Evolutionary conservation across 352 stramenopile genomes (phyloP).

Genomic region (Pythium aphanidermatum): DNA sequence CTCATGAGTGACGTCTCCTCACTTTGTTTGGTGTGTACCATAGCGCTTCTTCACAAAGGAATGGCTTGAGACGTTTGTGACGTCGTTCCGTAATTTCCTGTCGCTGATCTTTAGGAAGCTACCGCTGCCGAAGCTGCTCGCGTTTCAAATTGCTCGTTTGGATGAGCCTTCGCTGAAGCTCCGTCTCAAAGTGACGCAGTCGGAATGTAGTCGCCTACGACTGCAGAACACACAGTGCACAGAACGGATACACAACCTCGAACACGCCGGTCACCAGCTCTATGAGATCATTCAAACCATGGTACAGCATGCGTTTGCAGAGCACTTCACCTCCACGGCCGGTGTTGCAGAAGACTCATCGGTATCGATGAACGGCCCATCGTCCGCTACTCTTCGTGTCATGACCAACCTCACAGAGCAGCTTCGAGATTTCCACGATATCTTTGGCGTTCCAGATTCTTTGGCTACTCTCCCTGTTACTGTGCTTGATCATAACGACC

Average conservation of each 20-base stretch:
- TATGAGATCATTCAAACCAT: conserved; percentile 54
- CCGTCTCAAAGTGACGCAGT: conserved; percentile 58
- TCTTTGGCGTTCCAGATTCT: conserved; percentile 1
- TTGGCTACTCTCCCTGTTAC: too few relatives aligned
- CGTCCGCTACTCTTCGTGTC: conserved; percentile 1
- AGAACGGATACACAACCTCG: conserved; percentile 52
- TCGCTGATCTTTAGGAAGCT: conserved; percentile 70
- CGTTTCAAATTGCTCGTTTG: conserved; percentile 60
- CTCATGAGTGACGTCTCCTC: neutral
- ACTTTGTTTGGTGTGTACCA: neutral
- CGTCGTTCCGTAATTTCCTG: conserved; percentile 76
- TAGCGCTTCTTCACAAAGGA: conserved; percentile 52
- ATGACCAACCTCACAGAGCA: conserved; percentile 6
- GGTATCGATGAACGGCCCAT: neutral
- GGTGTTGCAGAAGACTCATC: neutral
- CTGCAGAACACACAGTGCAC: conserved; percentile 42
- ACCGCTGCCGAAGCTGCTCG: conserved; percentile 67
- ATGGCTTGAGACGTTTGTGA: conserved; percentile 67
- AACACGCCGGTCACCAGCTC: conserved; percentile 52
- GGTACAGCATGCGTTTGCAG: conserved; percentile 62
- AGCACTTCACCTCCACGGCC: conserved; percentile 33
- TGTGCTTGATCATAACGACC: too few relatives aligned
- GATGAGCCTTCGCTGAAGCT: conserved; percentile 68
- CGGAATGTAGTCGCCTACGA: conserved; percentile 60
- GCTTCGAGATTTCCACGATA: conserved; percentile 2